These are phyloP conservation scores for Parathielavia appendiculata DNA, from an alignment of 495 filamentous ascomycete genomes.

Conservation along the genomic window DNA sequence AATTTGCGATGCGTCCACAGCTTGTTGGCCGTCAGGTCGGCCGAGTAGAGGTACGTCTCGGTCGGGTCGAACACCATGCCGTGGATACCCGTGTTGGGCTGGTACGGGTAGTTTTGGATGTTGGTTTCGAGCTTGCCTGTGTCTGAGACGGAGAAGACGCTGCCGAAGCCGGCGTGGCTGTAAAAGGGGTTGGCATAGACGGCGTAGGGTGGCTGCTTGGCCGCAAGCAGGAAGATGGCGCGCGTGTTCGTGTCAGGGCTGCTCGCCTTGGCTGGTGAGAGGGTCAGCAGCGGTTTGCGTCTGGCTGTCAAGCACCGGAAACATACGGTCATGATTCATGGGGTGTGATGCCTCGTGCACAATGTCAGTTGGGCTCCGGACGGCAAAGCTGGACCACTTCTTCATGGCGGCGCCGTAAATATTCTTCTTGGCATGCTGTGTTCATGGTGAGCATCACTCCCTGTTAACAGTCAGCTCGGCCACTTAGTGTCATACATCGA, in stretches of 20 bases:
- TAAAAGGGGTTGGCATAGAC: slow-evolving; percentile 89
- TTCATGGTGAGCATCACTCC: slow-evolving; percentile 27
- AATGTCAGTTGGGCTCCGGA: slow-evolving; percentile 72
- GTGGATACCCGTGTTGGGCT: slow-evolving; percentile 69
- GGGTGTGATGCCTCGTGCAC: slow-evolving; percentile 67
- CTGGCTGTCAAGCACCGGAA: not conserved
- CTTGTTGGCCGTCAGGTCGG: slow-evolving; percentile 77
- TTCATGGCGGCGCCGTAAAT: slow-evolving; percentile 87
- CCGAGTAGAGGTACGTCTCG: slow-evolving; percentile 81
- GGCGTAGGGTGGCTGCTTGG: slow-evolving; percentile 66
- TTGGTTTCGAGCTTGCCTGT: slow-evolving; percentile 60
- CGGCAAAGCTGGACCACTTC: slow-evolving; percentile 76
- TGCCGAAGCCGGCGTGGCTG: slow-evolving; percentile 71
- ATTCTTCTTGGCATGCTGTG: slow-evolving; percentile 68
- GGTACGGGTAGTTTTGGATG: slow-evolving; percentile 75
- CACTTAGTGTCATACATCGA: slow-evolving; percentile 54
- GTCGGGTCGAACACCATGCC: slow-evolving; percentile 84
- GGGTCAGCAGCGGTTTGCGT: not conserved
- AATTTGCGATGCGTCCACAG: slow-evolving; percentile 77
- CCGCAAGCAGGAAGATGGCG: slow-evolving; percentile 79
- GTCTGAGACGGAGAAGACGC: slow-evolving; percentile 64
- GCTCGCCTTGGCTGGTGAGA: slow-evolving; percentile 54
- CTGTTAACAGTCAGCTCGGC: not conserved
- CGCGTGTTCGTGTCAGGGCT: slow-evolving; percentile 69
- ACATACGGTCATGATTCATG: slow-evolving; percentile 52